A percentile compares a stretch with the other conserved stretches of the same genome.
Conservation (phyloP, 768 basidiomycete species). For the Leccinum boreale region DNA sequence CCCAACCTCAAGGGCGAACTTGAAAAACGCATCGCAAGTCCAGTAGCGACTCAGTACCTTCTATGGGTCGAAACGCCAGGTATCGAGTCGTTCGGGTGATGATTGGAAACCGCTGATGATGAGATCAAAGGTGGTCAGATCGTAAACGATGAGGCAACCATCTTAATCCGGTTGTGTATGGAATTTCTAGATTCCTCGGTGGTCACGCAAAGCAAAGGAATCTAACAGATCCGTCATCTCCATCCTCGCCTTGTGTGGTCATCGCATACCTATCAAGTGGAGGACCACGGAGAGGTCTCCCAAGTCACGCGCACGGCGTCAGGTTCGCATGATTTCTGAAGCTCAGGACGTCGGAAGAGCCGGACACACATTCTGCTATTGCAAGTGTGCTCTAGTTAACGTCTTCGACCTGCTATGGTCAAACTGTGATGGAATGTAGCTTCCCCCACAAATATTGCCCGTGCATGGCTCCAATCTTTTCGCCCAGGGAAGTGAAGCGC, state of each 20-base stretch:
- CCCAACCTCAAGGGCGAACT: not conserved
- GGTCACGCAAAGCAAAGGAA: not conserved
- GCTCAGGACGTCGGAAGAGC: not conserved
- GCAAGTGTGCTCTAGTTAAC: not conserved
- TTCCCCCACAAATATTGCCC: too few relatives aligned
- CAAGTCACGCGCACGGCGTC: not conserved
- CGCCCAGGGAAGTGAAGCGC: not conserved
- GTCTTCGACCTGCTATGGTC: not conserved
- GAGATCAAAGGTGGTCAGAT: not conserved
- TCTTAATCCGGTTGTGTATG: not conserved
- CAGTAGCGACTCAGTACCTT: not conserved
- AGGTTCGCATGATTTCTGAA: not conserved
- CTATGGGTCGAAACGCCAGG: not conserved
- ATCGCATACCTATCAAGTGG: not conserved
- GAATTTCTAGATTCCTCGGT: not conserved
- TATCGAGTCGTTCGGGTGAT: not conserved
- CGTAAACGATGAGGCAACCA: not conserved
- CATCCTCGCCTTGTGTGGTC: not conserved
- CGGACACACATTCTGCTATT: not conserved
- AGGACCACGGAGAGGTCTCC: not conserved
- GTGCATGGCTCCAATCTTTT: not conserved
- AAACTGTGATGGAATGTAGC: not conserved
- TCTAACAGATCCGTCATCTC: not conserved
- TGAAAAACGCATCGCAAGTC: not conserved
- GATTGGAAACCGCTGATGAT: not conserved